A percentile compares a stretch with the other conserved stretches of the same genome.
Evolutionary conservation across 495 filamentous ascomycete species (phyloP).

Genomic region (Hamigera avellanea): DNA sequence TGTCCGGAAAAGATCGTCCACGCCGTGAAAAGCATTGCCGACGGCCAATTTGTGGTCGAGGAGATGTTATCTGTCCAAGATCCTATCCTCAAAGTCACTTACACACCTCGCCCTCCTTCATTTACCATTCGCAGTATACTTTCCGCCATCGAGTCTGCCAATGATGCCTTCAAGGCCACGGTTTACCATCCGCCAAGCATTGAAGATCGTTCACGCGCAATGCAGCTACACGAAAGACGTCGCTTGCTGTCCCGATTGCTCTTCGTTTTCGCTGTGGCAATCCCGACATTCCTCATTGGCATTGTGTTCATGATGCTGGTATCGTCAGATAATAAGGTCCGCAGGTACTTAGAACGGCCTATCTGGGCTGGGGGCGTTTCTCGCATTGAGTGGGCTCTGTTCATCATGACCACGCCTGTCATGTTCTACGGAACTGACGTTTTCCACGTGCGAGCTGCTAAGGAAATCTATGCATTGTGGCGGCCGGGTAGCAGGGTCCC

Average conservation of each 20-base stretch:
- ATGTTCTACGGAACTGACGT: slow-evolving; percentile 83
- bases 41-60: slow-evolving; percentile 31
- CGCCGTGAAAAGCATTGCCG: slow-evolving; percentile 39
- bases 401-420: slow-evolving; percentile 78
- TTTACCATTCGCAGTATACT: slow-evolving; percentile 74
- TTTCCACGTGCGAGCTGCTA: slow-evolving; percentile 69
- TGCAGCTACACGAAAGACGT: slow-evolving; percentile 51
- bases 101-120: slow-evolving; percentile 52
- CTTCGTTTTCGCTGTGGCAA: slow-evolving; percentile 59
- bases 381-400: slow-evolving; percentile 71
- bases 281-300: slow-evolving; percentile 83
- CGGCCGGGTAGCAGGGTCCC: slow-evolving; percentile 66
- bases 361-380: slow-evolving; percentile 63
- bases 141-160: slow-evolving; percentile 47
- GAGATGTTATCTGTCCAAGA: slow-evolving; percentile 35
- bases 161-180: slow-evolving; percentile 50
- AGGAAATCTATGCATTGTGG: slow-evolving; percentile 75
- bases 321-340: slow-evolving; percentile 38
- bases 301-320: slow-evolving; percentile 87
- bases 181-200: slow-evolving; percentile 75
- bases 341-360: slow-evolving; percentile 53
- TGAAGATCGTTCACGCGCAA: slow-evolving; percentile 68
- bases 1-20: slow-evolving; percentile 55
- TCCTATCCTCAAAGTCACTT: slow-evolving; percentile 61
- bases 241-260: slow-evolving; percentile 53